These are phyloP conservation scores for Chlorella sp. DNA, from an alignment of 139 green algal species.

Conservation along the genomic window DNA sequence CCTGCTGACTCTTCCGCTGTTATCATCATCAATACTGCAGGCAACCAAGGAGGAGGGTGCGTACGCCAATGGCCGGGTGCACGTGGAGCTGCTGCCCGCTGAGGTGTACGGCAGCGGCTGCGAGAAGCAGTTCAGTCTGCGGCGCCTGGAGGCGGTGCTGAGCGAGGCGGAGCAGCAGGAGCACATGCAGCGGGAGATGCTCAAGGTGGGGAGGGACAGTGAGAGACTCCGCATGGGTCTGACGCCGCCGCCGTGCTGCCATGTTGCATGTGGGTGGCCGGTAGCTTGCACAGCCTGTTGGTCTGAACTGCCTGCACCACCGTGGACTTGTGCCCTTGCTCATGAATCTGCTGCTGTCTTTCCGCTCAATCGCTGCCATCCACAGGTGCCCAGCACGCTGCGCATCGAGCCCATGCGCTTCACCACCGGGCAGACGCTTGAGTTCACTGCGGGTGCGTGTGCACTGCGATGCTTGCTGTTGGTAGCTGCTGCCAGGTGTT, in stretches of 20 bases:
- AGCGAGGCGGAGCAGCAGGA: slow-evolving; percentile 52
- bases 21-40: slow-evolving; percentile 14
- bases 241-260: too few relatives aligned
- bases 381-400: slow-evolving; percentile 59
- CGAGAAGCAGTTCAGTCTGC: slow-evolving; percentile 51
- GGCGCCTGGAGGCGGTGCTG: slow-evolving; percentile 65
- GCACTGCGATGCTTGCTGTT: too few relatives aligned
- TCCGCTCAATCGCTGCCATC: too few relatives aligned
- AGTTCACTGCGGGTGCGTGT: slow-evolving; percentile 40
- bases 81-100: slow-evolving; percentile 63
- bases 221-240: too few relatives aligned
- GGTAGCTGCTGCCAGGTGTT: too few relatives aligned
- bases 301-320: too few relatives aligned
- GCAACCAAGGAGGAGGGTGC: slow-evolving; percentile 53
- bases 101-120: slow-evolving; percentile 62
- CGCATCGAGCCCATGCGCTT: slow-evolving; percentile 68
- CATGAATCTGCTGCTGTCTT: too few relatives aligned
- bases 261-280: too few relatives aligned
- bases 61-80: slow-evolving; percentile 62
- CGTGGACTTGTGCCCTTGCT: neutral
- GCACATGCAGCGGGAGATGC: slow-evolving; percentile 55
- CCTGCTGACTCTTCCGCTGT: too few relatives aligned
- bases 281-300: too few relatives aligned
- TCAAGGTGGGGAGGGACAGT: slow-evolving; percentile 52
- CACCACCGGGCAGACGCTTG: slow-evolving; percentile 40